phyloP scores from a whole-genome alignment of 1,139 yeast species.

The Debaryomyces subglobosus region DNA sequence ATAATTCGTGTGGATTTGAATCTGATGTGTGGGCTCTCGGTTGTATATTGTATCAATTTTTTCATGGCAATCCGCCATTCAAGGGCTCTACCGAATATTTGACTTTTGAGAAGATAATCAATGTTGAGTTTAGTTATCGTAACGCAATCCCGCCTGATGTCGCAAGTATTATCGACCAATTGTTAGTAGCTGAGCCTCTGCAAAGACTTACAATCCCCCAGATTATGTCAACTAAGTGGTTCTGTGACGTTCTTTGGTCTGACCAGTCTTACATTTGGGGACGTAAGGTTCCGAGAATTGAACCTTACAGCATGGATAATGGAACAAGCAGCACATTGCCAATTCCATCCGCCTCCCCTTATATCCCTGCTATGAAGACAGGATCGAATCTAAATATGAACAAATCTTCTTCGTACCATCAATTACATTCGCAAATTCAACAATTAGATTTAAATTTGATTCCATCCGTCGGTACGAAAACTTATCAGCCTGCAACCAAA shows the following conservation, averaged over 20 bases:
- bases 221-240: conserved; percentile 43
- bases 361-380: conserved; percentile 39
- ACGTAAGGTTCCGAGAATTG: conserved; percentile 50
- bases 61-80: conserved; percentile 95
- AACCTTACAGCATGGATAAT: conserved; percentile 47
- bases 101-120: conserved; percentile 91
- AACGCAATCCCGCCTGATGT: conserved; percentile 60
- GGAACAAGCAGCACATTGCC: conserved; percentile 25
- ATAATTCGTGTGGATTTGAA: conserved; percentile 81
- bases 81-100: conserved; percentile 94
- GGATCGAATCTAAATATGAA: conserved; percentile 43
- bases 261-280: conserved; percentile 47
- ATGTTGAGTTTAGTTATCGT: conserved; percentile 78
- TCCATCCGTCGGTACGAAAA: conserved; percentile 31
- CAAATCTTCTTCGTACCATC: conserved; percentile 45
- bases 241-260: conserved; percentile 44
- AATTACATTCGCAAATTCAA: conserved; percentile 46
- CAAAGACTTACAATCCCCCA: conserved; percentile 38
- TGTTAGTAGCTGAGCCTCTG: conserved; percentile 54
- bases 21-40: conserved; percentile 98
- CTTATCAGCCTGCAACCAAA: conserved; percentile 39
- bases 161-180: conserved; percentile 68
- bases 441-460: conserved; percentile 38
- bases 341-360: conserved; percentile 25
- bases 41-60: conserved; percentile 88